Evolutionary conservation across 495 filamentous ascomycete species (phyloP), one percentile per base, ranked within the genome.

Genomic region (Xylaria acuta): DNA sequence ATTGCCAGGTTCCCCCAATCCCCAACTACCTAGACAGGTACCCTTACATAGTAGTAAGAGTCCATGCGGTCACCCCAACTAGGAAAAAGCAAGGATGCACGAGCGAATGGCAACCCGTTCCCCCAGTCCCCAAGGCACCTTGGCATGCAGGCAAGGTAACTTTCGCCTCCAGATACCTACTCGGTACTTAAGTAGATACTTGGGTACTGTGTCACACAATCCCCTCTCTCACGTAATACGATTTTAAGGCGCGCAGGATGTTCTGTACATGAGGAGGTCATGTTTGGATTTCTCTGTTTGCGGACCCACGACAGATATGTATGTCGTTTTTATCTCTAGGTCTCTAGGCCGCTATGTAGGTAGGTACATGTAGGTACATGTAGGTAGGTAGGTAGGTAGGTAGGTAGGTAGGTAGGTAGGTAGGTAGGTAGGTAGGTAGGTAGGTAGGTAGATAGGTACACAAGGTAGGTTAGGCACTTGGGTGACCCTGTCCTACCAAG

Each of bases 21-120:
- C 58, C 58, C 58, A 36, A n/a, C n/a, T n/a, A n/a, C n/a, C n/a
- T n/a, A n/a, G n/a, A n/a, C n/a, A n/a, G n/a, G n/a, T n/a, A n/a
- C n/a, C n/a, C n/a, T n/a, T n/a, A n/a, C n/a, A n/a, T n/a, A n/a
- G n/a, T n/a, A n/a, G n/a, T n/a, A n/a, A n/a, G n/a, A n/a, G n/a
- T 9, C 20, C 59, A 25, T 63, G 20, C 60, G 3, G 25, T 49
- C 27, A 30, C 41, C 62, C 62, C 62, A 47, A 64, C 41, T 64
- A 64, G 62, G 62, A 64, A 64, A 64, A 47, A 11, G 27, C 62
- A 64, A 22, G 62, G 62, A 64, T 64, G 27, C 5, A 32, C 18
- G 5, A 47, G 14, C 62, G 16, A 64, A 49, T 64, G n/a, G 41
- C 27, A 22, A 60, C 22, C 32, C n/a, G n/a, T n/a, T n/a, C n/a